These are phyloP conservation scores for Talaromyces albobiverticillius DNA, from an alignment of 2,329 filamentous ascomycete genomes.

Conservation along the genomic window DNA sequence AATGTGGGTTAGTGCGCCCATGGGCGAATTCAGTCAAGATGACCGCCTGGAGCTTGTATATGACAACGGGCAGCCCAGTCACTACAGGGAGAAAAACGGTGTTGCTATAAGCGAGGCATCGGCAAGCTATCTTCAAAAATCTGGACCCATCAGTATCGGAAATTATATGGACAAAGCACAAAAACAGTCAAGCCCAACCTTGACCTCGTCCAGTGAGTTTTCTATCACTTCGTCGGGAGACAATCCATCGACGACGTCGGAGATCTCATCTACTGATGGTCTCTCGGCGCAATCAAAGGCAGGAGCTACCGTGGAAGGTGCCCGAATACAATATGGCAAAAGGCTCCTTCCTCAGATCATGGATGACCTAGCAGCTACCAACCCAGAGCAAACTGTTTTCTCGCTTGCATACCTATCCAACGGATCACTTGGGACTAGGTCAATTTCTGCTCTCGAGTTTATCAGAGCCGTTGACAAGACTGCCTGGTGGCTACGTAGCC, in stretches of 20 bases:
- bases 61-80: slow-evolving; percentile 1
- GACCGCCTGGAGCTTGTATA: slow-evolving; percentile 7
- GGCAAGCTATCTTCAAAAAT: neutral
- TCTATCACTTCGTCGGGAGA: too few species aligned
- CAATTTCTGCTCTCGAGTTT: neutral
- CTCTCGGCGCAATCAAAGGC: too few species aligned
- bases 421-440: neutral
- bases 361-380: slow-evolving; percentile 1
- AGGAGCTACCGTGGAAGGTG: too few species aligned
- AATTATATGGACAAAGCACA: neutral
- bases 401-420: neutral
- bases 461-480: slow-evolving; percentile 5
- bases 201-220: too few species aligned
- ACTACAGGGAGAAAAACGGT: slow-evolving; percentile 6
- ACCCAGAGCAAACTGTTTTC: slow-evolving; percentile 3
- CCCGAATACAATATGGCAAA: too few species aligned
- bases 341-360: slow-evolving; percentile 11
- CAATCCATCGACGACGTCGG: too few species aligned
- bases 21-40: slow-evolving; percentile 6
- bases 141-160: neutral
- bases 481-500: slow-evolving; percentile 7
- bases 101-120: neutral
- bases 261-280: too few species aligned
- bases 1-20: neutral
- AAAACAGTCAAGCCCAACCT: neutral